Evolutionary conservation across 2,329 filamentous ascomycete genomes (phyloP).

Genomic region (Alternaria triticina): DNA sequence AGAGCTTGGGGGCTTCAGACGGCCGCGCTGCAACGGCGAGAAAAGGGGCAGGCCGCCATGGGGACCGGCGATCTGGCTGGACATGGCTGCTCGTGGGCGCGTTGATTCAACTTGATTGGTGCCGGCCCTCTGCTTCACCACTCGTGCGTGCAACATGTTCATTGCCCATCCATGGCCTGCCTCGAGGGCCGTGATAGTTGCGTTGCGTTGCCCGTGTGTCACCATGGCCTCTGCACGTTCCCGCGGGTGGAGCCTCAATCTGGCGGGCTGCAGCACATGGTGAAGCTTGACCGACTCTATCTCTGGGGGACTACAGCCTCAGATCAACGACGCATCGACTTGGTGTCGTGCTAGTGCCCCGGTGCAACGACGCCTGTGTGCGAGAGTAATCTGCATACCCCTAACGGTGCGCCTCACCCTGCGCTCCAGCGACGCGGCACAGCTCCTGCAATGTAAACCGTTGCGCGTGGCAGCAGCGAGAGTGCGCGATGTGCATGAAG

Average conservation of each 20-base stretch:
- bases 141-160: not conserved
- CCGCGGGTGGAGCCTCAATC: constrained; percentile 9
- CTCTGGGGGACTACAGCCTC: constrained; percentile 12
- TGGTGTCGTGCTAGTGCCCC: constrained; percentile 27
- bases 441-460: constrained; percentile 12
- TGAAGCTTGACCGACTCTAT: constrained; percentile 15
- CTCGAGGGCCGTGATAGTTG: not conserved
- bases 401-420: constrained; percentile 23
- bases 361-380: constrained; percentile 15
- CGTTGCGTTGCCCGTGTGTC: not conserved
- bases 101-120: constrained; percentile 24
- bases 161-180: not conserved
- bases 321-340: constrained; percentile 20
- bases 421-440: constrained; percentile 9
- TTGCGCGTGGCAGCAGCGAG: not conserved
- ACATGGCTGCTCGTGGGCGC: constrained; percentile 22
- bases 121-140: constrained; percentile 1
- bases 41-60: constrained; percentile 34
- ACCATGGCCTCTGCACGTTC: constrained; percentile 1
- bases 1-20: not conserved
- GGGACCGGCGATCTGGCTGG: constrained; percentile 3
- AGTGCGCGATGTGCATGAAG: not conserved
- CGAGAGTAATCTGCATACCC: constrained; percentile 13
- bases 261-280: constrained; percentile 1
- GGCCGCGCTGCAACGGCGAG: constrained; percentile 15